A percentile compares a stretch with the other conserved stretches of the same genome.
Conservation (phyloP, 2,329 filamentous ascomycete genomes). For the Leptographium lundbergii region DNA sequence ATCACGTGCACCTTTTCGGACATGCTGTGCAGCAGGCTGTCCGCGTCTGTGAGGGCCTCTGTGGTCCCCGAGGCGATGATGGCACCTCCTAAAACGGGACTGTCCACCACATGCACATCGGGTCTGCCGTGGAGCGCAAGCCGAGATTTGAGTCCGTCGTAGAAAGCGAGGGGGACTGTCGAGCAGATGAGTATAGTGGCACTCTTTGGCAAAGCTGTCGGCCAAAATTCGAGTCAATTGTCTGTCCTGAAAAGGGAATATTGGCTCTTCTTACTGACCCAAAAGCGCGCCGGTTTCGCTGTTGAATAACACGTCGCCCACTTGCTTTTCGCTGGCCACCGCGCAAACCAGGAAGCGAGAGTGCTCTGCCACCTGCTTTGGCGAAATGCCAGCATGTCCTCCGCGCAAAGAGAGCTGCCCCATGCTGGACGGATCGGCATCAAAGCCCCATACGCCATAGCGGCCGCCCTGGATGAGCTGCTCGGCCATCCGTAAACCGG, state of each 20-base stretch:
- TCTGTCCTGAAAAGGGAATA: background rate
- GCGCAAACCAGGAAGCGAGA: slow-evolving; percentile 55
- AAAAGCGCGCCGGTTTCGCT: background rate
- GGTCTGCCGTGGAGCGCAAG: slow-evolving; percentile 41
- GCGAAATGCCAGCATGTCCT: slow-evolving; percentile 45
- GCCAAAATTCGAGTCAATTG: slow-evolving; percentile 29
- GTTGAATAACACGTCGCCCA: background rate
- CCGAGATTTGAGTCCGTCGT: slow-evolving; percentile 45
- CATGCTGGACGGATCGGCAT: slow-evolving; percentile 53
- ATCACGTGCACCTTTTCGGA: slow-evolving; percentile 45
- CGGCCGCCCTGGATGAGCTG: slow-evolving; percentile 52
- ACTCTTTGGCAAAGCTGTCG: slow-evolving; percentile 35
- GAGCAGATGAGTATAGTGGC: slow-evolving; percentile 54
- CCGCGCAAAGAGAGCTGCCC: slow-evolving; percentile 51
- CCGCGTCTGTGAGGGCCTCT: slow-evolving; percentile 25
- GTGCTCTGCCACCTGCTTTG: slow-evolving; percentile 45
- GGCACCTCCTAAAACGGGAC: slow-evolving; percentile 59
- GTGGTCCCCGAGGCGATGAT: slow-evolving; percentile 44
- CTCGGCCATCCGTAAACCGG: slow-evolving; percentile 71
- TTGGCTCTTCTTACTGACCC: background rate
- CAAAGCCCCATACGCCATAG: slow-evolving; percentile 55
- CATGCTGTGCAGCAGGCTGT: slow-evolving; percentile 64
- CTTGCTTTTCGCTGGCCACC: slow-evolving; percentile 33
- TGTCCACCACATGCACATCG: slow-evolving; percentile 56
- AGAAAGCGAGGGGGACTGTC: slow-evolving; percentile 57